These are phyloP conservation scores for Penstemon newberryi DNA, from an alignment of 257 asterid genomes.

Conservation along the genomic window DNA sequence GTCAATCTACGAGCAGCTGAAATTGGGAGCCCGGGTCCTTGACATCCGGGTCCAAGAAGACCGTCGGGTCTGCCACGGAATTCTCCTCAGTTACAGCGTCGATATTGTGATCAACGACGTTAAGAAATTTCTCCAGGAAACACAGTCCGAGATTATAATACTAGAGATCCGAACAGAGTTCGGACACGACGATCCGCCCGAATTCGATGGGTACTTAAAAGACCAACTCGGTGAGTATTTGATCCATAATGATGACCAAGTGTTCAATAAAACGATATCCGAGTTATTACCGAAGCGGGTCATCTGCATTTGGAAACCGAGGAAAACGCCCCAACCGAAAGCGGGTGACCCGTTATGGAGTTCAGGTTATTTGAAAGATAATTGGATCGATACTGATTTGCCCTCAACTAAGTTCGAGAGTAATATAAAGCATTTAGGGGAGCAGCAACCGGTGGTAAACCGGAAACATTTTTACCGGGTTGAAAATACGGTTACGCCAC, in stretches of 20 bases:
- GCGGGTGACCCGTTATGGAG: constrained; percentile 66
- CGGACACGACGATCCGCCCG: constrained; percentile 89
- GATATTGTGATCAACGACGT: constrained; percentile 66
- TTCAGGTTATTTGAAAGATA: constrained; percentile 62
- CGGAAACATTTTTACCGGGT: constrained; percentile 80
- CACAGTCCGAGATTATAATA: constrained; percentile 66
- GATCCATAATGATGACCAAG: constrained; percentile 65
- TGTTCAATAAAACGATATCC: constrained; percentile 57
- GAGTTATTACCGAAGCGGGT: constrained; percentile 72
- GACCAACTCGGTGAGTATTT: constrained; percentile 65
- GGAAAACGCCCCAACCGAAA: constrained; percentile 60
- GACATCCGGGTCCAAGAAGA: constrained; percentile 80
- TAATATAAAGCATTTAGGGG: constrained; percentile 62
- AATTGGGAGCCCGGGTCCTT: constrained; percentile 59
- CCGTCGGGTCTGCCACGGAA: constrained; percentile 82
- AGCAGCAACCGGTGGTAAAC: constrained; percentile 51
- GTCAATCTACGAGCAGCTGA: constrained; percentile 75
- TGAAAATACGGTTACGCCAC: constrained; percentile 90
- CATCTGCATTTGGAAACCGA: constrained; percentile 86
- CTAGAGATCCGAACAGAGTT: constrained; percentile 83
- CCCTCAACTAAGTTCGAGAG: constrained; percentile 85
- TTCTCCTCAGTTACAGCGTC: constrained; percentile 57
- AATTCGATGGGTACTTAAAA: constrained; percentile 60
- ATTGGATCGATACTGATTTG: constrained; percentile 86
- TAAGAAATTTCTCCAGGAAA: constrained; percentile 61